These are phyloP conservation scores for Climacium dendroides DNA, from an alignment of 225 moss, liverwort and hornwort genomes.

Conservation along the genomic window DNA sequence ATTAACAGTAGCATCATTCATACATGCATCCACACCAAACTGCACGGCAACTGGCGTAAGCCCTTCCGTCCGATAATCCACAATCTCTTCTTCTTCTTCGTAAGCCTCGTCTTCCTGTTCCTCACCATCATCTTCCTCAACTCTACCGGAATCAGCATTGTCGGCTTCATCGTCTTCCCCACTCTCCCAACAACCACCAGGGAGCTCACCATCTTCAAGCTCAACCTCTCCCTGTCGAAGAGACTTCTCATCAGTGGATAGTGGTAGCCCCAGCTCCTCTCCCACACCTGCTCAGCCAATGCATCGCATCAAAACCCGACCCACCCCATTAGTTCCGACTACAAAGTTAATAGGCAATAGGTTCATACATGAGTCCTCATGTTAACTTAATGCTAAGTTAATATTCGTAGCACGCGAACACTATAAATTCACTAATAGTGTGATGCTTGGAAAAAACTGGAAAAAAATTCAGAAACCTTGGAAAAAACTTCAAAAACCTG, in stretches of 20 bases:
- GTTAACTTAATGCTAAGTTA: background rate
- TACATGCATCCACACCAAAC: background rate
- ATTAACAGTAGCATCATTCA: background rate
- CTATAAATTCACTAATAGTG: no score
- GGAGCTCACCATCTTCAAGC: constrained; percentile 46
- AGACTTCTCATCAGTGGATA: constrained; percentile 26
- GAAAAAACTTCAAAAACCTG: background rate
- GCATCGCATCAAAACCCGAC: background rate
- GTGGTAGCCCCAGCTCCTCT: constrained; percentile 36
- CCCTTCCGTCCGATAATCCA: constrained; percentile 36
- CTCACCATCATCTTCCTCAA: background rate
- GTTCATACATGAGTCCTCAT: background rate
- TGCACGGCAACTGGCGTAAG: constrained; percentile 1
- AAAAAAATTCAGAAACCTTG: no score
- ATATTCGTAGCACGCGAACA: no score
- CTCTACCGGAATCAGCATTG: background rate
- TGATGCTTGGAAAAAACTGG: no score
- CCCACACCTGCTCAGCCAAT: constrained; percentile 33
- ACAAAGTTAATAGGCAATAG: no score
- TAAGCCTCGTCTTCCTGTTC: background rate
- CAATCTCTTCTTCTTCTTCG: constrained; percentile 5
- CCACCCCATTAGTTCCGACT: background rate
- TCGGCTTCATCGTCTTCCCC: constrained; percentile 7
- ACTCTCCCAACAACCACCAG: constrained; percentile 16
- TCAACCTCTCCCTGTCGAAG: background rate